Base-by-base conservation (phyloP, 1,139 yeast species). In the Taiozyma onychis region DNA sequence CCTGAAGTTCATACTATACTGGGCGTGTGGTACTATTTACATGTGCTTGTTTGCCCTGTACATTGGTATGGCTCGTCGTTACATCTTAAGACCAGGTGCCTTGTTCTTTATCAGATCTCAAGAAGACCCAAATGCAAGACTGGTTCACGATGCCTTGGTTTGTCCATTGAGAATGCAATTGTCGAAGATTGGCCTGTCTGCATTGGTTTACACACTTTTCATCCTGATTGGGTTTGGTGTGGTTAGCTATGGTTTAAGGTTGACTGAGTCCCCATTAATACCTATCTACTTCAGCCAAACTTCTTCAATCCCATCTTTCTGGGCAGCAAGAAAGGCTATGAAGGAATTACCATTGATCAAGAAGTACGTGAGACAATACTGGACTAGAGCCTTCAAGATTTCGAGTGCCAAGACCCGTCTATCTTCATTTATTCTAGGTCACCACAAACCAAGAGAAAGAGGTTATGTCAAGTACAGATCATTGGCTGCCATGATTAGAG, bases 101-200 rank as follows among this genome's bases (percentile, higher is more conserved):
- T 72, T 93, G 44, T 93, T 82, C 67, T 93, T 95, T 69, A 88
- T 95, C 51, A 77, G 97, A 56, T 90, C 96, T 34, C 97, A 97
- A 3, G 97, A 91, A 59, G 97, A 93, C 64, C 97, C 96, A 32
- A 86, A 89, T 59, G 84, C 90, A 43, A 81, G 93, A 55, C 79
- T 95, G n/a, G 78, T 93, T 44, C 93, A 89, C 57, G 97, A 91
- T 64, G 95, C 96, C 1, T 70, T 93, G 54, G 85, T 86, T 49
- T 82, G 87, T 56, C 88, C 96, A 1, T 75, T 91, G 59, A 57
- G 70, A 14, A 71, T 85, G 44, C 97, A 93, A 65, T 60, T 91
- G 39, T 81, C 86, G 37, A 76, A 96, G 55, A 85, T 93, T 43
- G 76, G 76, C 8, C 69, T 89, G 34, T 87, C 97, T 44, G 95